These are phyloP conservation scores for Mikania micrantha DNA, from an alignment of 129 eudicot species.

Conservation along the genomic window DNA sequence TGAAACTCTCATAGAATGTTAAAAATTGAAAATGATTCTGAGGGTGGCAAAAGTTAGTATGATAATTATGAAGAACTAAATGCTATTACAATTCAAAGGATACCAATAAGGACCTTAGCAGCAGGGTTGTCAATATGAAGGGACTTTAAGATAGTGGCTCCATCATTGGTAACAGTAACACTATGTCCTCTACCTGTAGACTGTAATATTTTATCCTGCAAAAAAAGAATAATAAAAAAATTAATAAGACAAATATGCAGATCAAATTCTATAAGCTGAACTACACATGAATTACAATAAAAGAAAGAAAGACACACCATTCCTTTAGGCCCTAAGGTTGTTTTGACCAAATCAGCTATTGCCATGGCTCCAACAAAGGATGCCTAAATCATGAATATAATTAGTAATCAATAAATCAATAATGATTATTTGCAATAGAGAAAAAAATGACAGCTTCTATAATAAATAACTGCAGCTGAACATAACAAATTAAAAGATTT, in stretches of 20 bases:
- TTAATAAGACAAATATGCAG: not conserved
- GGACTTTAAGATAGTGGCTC: conserved; percentile 93
- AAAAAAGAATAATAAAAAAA: not conserved
- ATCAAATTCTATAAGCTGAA: not conserved
- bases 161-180: conserved; percentile 96
- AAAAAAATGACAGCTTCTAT: not conserved
- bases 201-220: conserved; percentile 88
- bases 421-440: not conserved
- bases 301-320: conserved; percentile 38
- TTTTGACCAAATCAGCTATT: conserved; percentile 82
- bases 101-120: conserved; percentile 35
- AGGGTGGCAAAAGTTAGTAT: not conserved
- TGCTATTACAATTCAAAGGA: no score
- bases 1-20: not conserved
- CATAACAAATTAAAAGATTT: not conserved
- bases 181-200: conserved; percentile 91
- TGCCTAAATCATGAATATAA: conserved; percentile 34
- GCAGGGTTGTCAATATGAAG: conserved; percentile 96
- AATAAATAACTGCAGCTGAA: not conserved
- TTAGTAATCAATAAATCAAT: not conserved
- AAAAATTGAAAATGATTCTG: not conserved
- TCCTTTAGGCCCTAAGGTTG: conserved; percentile 95
- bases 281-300: not conserved
- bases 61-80: not conserved
- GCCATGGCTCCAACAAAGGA: conserved; percentile 90